A percentile compares a stretch with the other conserved stretches of the same genome.
Conservation (phyloP, 2,329 filamentous ascomycete genomes). For the Xylariaceae sp. region DNA sequence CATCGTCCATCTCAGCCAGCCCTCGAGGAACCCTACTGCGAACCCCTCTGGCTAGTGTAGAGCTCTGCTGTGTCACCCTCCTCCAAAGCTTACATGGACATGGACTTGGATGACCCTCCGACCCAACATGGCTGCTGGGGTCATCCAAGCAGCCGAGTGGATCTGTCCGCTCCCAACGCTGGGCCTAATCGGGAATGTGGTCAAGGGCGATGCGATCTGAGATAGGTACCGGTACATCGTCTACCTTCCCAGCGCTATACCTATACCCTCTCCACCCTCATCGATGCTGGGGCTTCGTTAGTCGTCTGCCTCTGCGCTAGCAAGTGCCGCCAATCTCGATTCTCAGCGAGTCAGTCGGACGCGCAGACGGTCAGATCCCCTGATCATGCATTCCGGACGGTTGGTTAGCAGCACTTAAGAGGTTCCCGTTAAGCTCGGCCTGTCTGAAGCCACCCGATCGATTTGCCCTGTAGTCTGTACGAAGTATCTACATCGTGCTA, state of each 20-base stretch:
- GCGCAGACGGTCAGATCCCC: conserved; percentile 1
- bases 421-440: not conserved
- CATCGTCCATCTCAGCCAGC: conserved; percentile 10
- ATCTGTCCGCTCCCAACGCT: conserved; percentile 30
- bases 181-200: conserved; percentile 35
- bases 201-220: conserved; percentile 23
- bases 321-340: conserved; percentile 9
- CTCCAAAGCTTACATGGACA: conserved; percentile 24
- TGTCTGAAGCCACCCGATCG: conserved; percentile 18
- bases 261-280: conserved; percentile 23
- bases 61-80: conserved; percentile 29
- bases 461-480: not conserved
- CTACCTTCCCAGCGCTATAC: not conserved
- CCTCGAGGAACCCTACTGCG: conserved; percentile 15
- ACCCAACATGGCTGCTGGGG: conserved; percentile 27
- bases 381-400: conserved; percentile 21
- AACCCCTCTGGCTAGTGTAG: conserved; percentile 19
- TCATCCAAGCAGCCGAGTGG: conserved; percentile 25
- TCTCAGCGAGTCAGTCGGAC: not conserved
- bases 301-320: conserved; percentile 14
- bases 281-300: conserved; percentile 14
- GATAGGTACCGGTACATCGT: conserved; percentile 26
- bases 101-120: conserved; percentile 24
- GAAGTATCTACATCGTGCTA: not conserved
- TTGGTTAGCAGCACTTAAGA: conserved; percentile 8